Percentiles rank a stretch among this genome's conserved stretches.
phyloP scores from a whole-genome alignment of 352 stramenopile species.

The Globisporangium paddicum region DNA sequence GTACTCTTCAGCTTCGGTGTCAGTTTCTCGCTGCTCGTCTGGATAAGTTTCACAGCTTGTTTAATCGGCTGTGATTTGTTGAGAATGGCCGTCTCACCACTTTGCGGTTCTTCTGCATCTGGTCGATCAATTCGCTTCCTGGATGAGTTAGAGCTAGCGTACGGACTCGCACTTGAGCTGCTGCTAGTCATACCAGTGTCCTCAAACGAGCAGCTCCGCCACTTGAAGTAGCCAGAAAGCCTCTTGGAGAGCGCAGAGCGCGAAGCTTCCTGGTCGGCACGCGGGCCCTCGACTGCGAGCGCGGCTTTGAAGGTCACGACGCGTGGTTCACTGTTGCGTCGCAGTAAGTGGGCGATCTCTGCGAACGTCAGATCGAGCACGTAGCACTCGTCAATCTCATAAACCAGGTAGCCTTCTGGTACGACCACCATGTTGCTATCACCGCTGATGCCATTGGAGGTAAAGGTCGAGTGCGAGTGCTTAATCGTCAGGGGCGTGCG shows the following conservation, averaged over 20 bases:
- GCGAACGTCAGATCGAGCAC: conserved; percentile 50
- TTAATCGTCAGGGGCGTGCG: not conserved
- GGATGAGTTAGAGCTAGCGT: conserved; percentile 18
- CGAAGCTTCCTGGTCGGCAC: conserved; percentile 5
- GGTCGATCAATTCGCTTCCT: conserved; percentile 11
- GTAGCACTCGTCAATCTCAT: conserved; percentile 58
- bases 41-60: not conserved
- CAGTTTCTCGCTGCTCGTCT: not conserved
- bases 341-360: conserved; percentile 57
- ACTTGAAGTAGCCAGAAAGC: conserved; percentile 46
- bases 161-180: conserved; percentile 20
- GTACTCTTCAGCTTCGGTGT: not conserved
- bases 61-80: not conserved
- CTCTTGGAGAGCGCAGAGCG: conserved; percentile 34
- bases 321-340: conserved; percentile 35
- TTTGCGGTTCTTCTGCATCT: not conserved
- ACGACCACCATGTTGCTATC: conserved; percentile 24
- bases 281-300: conserved; percentile 31
- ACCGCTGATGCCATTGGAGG: not conserved
- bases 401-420: conserved; percentile 53
- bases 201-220: conserved; percentile 27
- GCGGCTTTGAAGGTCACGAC: conserved; percentile 59
- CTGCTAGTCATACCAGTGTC: conserved; percentile 9
- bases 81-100: not conserved
- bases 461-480: conserved; percentile 3